Percentiles rank a stretch among this genome's conserved stretches.
Conservation (phyloP, 2,329 filamentous ascomycete genomes). For the Zarea fungicola region DNA sequence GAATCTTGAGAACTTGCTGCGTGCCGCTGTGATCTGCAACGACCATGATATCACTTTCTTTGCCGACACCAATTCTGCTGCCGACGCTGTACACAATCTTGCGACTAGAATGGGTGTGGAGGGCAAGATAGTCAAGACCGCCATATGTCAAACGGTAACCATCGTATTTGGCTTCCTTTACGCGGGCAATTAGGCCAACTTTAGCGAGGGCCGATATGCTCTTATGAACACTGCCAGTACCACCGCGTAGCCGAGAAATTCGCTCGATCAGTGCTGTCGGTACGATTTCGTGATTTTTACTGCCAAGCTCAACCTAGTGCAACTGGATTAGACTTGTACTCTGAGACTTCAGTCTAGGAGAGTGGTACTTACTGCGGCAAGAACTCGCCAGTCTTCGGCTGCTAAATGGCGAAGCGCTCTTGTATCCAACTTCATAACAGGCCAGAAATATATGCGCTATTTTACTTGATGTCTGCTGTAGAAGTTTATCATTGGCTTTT, state of each 20-base stretch:
- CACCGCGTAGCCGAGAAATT: conserved; percentile 73
- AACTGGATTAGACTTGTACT: conserved; percentile 30
- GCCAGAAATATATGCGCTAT: neutral
- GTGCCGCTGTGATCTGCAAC: conserved; percentile 74
- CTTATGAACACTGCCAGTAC: conserved; percentile 72
- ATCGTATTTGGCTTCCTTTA: conserved; percentile 96
- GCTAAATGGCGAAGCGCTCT: conserved; percentile 89
- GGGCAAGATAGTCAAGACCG: conserved; percentile 92
- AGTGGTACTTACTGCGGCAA: conserved; percentile 67
- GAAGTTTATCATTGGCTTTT: too few relatives aligned
- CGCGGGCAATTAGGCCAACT: conserved; percentile 79
- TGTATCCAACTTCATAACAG: conserved; percentile 85
- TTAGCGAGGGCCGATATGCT: conserved; percentile 91
- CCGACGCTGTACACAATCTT: conserved; percentile 86
- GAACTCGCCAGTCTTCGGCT: conserved; percentile 89
- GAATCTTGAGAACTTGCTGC: conserved; percentile 89
- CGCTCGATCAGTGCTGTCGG: conserved; percentile 84
- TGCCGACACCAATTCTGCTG: conserved; percentile 90
- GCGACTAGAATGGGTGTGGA: conserved; percentile 79
- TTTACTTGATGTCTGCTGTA: too few relatives aligned
- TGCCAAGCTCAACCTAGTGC: conserved; percentile 80
- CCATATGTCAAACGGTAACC: conserved; percentile 96
- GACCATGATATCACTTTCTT: conserved; percentile 95
- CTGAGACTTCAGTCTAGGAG: conserved; percentile 21
- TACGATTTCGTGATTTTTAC: conserved; percentile 94